phyloP scores from a whole-genome alignment of 1,284 basidiomycete species.

The Xanthoconium separans region DNA sequence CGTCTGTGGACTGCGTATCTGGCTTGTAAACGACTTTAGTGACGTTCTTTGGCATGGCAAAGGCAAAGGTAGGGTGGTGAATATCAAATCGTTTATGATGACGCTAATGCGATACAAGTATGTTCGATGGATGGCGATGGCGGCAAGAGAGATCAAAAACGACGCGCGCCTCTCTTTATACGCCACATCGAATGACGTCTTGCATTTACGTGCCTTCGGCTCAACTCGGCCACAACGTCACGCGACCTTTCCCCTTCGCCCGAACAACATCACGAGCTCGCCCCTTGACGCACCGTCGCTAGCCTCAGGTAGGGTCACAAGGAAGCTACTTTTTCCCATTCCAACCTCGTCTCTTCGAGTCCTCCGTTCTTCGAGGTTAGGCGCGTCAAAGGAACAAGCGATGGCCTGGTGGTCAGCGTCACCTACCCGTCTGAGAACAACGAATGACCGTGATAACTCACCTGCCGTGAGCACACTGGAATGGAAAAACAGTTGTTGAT shows the following conservation, averaged over 20 bases:
- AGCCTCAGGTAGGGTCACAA: slow-evolving; percentile 14
- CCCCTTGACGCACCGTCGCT: neutral
- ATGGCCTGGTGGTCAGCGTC: slow-evolving; percentile 36
- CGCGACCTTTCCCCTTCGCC: slow-evolving; percentile 24
- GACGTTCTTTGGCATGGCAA: slow-evolving; percentile 49
- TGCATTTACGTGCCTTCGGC: slow-evolving; percentile 5
- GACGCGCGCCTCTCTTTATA: slow-evolving; percentile 32
- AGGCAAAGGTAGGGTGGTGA: slow-evolving; percentile 1
- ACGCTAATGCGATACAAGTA: neutral
- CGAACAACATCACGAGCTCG: neutral
- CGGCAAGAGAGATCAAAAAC: slow-evolving; percentile 1
- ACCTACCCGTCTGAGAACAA: slow-evolving; percentile 2
- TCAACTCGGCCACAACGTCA: slow-evolving; percentile 32
- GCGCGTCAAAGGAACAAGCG: slow-evolving; percentile 45
- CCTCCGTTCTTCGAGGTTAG: slow-evolving; percentile 15
- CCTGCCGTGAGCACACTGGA: slow-evolving; percentile 94
- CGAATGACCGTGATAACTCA: slow-evolving; percentile 29
- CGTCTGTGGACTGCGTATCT: slow-evolving; percentile 64
- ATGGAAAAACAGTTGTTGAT: slow-evolving; percentile 75
- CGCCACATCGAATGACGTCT: slow-evolving; percentile 37
- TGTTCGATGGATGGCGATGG: slow-evolving; percentile 18
- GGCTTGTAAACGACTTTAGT: slow-evolving; percentile 79
- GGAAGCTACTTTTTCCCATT: slow-evolving; percentile 27
- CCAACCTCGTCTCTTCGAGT: slow-evolving; percentile 11
- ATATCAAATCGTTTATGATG: slow-evolving; percentile 8